Evolutionary conservation across 345 rosid species (phyloP).

Genomic region (Melaleuca quinquenervia): DNA sequence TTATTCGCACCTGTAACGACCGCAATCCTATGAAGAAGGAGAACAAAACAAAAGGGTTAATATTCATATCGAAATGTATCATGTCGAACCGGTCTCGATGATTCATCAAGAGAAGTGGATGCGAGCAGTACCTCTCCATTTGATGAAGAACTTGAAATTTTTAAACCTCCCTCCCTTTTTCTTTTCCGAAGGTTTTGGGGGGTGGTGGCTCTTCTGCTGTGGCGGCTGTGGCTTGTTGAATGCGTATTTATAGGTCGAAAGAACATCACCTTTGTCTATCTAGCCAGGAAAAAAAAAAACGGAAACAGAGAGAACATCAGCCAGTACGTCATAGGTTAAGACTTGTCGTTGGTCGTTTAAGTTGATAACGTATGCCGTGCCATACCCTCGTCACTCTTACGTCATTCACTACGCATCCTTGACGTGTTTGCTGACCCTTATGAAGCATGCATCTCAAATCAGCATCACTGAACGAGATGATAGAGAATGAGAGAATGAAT

Average conservation of each 20-base stretch:
- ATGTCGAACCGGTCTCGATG: not conserved
- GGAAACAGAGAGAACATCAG: too few species aligned
- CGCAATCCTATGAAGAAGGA: not conserved
- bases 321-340: too few species aligned
- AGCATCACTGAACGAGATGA: too few species aligned
- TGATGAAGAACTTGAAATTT: not conserved
- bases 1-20: conserved; percentile 15
- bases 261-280: too few species aligned
- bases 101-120: not conserved
- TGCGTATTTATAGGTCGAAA: not conserved
- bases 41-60: not conserved
- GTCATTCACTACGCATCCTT: too few species aligned
- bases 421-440: too few species aligned
- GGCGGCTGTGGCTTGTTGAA: not conserved
- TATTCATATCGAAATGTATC: not conserved
- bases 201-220: not conserved
- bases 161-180: not conserved
- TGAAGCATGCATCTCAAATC: too few species aligned
- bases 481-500: too few species aligned
- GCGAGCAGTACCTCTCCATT: not conserved
- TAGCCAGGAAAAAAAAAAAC: too few species aligned
- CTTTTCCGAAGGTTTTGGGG: not conserved
- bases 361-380: too few species aligned
- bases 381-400: too few species aligned
- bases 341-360: too few species aligned